Base-by-base conservation (phyloP, 2,329 filamentous ascomycete species). In the Hypoxylon sp. region DNA sequence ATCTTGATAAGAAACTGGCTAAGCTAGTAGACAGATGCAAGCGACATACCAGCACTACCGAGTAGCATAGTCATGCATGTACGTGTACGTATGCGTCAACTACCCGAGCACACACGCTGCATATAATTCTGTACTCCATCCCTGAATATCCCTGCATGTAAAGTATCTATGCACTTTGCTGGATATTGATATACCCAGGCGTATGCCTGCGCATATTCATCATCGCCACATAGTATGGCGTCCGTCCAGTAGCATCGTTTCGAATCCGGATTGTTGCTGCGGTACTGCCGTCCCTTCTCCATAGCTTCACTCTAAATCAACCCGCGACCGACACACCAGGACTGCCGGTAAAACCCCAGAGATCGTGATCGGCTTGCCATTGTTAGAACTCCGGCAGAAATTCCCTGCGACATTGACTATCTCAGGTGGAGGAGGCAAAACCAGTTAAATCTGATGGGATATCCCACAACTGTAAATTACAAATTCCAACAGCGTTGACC, bases 1-100 rank as follows among this genome's bases (percentile, higher is more conserved):
- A 61, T 57, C 19, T 19, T 43, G 53, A 59, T 51, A 28, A 46
- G 48, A 36, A 43, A 50, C 36, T 38, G 34, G 46, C 38, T 53
- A 58, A 59, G 51, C 49, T 36, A 36, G 60, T 21, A 72, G 69
- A 73, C 71, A 72, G 38, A 73, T 52, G 63, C 55, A 70, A 62
- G 67, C 63, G 58, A 67, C 55, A 61, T 67, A 64, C 28, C 59
- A 63, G 53, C 55, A 65, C 55, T 65, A 68, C 70, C 49, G 58
- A 67, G 63, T 60, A 61, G 48, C 25, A 55, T 67, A 49, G 28
- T 13, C 19, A 55, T 67, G 61, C 60, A 70, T 70, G 11, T 59
- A 56, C 49, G 34, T 55, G 30, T 59, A 56, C 56, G 25, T 66
- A 56, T 55, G 25, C 36, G 53, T 36, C 38, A 53, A 41, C 57